phyloP scores from a whole-genome alignment of 345 rosid genomes.

The Populus davidiana region DNA sequence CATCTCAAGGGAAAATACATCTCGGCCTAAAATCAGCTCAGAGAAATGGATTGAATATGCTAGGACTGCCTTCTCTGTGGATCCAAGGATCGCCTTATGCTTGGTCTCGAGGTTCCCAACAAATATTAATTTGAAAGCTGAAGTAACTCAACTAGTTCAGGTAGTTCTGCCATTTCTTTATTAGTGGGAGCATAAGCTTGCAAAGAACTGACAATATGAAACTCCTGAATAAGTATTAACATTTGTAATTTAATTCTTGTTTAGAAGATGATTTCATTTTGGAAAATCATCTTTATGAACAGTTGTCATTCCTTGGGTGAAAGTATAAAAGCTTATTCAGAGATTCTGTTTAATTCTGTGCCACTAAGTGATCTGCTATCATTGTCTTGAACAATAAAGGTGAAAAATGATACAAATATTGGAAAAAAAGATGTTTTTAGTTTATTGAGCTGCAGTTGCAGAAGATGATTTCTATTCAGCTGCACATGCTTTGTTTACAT shows the following conservation, averaged over 20 bases:
- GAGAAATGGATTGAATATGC: conserved; percentile 90
- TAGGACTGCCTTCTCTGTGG: conserved; percentile 82
- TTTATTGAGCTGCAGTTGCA: not conserved
- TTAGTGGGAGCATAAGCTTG: not conserved
- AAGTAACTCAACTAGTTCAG: conserved; percentile 90
- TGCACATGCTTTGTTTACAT: not conserved
- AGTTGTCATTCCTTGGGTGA: not conserved
- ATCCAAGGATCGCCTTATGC: conserved; percentile 81
- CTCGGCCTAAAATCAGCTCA: conserved; percentile 64
- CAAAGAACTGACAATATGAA: not conserved
- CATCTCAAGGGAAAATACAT: conserved; percentile 54
- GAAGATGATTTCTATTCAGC: not conserved
- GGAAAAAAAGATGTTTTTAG: not conserved
- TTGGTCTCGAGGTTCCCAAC: conserved; percentile 81
- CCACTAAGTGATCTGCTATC: not conserved
- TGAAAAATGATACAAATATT: not conserved
- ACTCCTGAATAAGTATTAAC: not conserved
- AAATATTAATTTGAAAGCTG: conserved; percentile 64
- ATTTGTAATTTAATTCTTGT: not conserved
- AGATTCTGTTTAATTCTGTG: not conserved
- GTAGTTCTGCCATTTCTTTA: conserved; percentile 34
- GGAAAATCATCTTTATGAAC: not conserved
- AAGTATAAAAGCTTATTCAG: not conserved
- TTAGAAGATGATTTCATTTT: not conserved
- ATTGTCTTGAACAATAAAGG: not conserved